Percentiles rank a stretch among this genome's conserved stretches.
Conservation (phyloP, 2,329 filamentous ascomycete genomes). For the Sporothrix brunneoviolacea region DNA sequence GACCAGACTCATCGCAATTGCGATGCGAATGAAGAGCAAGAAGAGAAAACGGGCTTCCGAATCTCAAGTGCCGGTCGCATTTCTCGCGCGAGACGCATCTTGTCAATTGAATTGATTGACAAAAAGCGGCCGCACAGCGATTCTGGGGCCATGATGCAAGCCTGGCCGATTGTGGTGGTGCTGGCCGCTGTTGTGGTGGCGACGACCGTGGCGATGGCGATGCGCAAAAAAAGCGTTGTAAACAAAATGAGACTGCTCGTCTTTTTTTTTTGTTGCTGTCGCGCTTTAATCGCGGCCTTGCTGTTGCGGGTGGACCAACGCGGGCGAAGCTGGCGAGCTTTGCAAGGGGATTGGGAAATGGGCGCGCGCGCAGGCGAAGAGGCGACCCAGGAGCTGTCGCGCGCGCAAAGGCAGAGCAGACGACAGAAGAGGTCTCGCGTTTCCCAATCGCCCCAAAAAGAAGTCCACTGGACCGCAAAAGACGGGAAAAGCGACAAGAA, state of each 20-base stretch:
- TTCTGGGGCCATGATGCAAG: neutral
- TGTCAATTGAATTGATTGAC: neutral
- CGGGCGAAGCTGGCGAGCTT: constrained; percentile 7
- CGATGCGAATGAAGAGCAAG: neutral
- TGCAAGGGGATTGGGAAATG: neutral
- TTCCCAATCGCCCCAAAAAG: neutral
- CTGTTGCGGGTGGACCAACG: constrained; percentile 12
- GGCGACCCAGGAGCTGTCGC: neutral
- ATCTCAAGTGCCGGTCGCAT: too few species aligned
- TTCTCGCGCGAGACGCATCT: too few species aligned
- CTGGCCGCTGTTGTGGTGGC: constrained; percentile 16
- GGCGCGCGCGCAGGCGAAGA: neutral
- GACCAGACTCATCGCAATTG: neutral
- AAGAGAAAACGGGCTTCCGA: too few species aligned
- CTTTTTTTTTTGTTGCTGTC: constrained; percentile 11
- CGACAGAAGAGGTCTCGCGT: neutral
- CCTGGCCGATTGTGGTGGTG: neutral
- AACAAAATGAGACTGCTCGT: constrained; percentile 10
- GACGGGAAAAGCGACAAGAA: neutral
- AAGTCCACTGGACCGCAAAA: constrained; percentile 1
- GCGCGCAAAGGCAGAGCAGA: neutral
- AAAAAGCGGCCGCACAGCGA: neutral
- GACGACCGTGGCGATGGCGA: neutral
- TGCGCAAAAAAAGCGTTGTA: constrained; percentile 5
- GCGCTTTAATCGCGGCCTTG: constrained; percentile 1